Evolutionary conservation across 179 eudicot genomes (phyloP).

Genomic region (Heliamphora pulchella): DNA sequence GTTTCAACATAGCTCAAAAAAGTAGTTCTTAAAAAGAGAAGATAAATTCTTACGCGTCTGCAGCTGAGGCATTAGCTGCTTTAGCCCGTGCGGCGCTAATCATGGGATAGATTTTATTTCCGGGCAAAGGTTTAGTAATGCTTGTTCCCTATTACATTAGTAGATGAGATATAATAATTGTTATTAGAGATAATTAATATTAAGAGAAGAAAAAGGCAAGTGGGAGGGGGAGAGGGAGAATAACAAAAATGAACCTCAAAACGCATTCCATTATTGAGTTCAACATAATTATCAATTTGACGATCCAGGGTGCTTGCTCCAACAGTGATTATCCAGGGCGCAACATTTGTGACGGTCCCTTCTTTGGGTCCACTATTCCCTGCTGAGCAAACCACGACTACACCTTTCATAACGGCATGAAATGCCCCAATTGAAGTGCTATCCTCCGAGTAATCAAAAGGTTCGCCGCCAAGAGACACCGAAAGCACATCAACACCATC

Average conservation of each 20-base stretch:
- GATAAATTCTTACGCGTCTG: constrained; percentile 28
- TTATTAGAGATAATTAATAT: not conserved
- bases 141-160: constrained; percentile 30
- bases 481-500: constrained; percentile 61
- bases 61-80: constrained; percentile 18
- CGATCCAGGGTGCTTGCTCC: constrained; percentile 53
- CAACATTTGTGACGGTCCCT: constrained; percentile 32
- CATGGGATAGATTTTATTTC: constrained; percentile 23
- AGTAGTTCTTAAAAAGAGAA: not conserved
- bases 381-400: constrained; percentile 40
- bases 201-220: not conserved
- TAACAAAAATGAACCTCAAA: constrained; percentile 21
- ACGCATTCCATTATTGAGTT: constrained; percentile 24
- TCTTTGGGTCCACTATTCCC: constrained; percentile 47
- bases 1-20: not conserved
- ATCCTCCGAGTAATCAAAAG: constrained; percentile 20
- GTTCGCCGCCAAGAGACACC: constrained; percentile 29
- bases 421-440: constrained; percentile 39
- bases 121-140: constrained; percentile 18
- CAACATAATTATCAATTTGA: constrained; percentile 21
- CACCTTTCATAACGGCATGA: constrained; percentile 40
- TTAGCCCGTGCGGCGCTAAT: constrained; percentile 24
- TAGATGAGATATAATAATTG: not conserved
- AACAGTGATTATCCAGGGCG: constrained; percentile 60
- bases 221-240: not conserved